Conservation (phyloP, 106 monocot species). For the Gastrodia elata region DNA sequence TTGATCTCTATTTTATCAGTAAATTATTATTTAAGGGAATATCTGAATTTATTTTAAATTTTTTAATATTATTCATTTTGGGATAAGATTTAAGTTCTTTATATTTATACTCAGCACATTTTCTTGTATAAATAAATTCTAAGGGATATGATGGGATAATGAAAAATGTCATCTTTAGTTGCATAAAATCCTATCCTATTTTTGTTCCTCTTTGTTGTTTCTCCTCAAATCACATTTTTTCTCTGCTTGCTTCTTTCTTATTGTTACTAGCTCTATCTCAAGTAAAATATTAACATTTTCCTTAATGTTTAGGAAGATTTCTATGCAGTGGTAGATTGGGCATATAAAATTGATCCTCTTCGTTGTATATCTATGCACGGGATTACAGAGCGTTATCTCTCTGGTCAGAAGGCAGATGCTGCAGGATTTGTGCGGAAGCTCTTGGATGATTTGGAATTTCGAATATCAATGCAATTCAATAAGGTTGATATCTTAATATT, state of each 20-base stretch:
- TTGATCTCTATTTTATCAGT: not conserved
- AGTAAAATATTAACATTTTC: not conserved
- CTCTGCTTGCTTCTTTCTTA: too few species aligned
- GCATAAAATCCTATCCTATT: too few species aligned
- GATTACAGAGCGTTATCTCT: constrained; percentile 91
- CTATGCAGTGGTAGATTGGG: constrained; percentile 97
- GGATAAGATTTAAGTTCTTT: too few species aligned
- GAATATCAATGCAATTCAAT: constrained; percentile 78
- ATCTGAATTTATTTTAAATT: not conserved
- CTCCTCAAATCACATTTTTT: too few species aligned
- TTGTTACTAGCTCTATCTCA: too few species aligned
- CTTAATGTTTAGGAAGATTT: constrained; percentile 75
- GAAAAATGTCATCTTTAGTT: too few species aligned
- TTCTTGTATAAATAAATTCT: too few species aligned
- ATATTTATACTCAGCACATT: too few species aligned
- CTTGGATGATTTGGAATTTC: constrained; percentile 77
- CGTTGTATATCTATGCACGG: constrained; percentile 99
- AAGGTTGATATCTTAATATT: constrained; percentile 50
- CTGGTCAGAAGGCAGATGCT: constrained; percentile 98
- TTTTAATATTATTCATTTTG: too few species aligned
- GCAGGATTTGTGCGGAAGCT: constrained; percentile 95
- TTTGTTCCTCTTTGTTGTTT: too few species aligned
- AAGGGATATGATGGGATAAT: too few species aligned
- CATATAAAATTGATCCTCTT: constrained; percentile 93
- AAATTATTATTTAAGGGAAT: not conserved